Evolutionary conservation across 164 flowering plant genomes (phyloP), one percentile per base, ranked within the genome.

Genomic region (Protea cynaroides): DNA sequence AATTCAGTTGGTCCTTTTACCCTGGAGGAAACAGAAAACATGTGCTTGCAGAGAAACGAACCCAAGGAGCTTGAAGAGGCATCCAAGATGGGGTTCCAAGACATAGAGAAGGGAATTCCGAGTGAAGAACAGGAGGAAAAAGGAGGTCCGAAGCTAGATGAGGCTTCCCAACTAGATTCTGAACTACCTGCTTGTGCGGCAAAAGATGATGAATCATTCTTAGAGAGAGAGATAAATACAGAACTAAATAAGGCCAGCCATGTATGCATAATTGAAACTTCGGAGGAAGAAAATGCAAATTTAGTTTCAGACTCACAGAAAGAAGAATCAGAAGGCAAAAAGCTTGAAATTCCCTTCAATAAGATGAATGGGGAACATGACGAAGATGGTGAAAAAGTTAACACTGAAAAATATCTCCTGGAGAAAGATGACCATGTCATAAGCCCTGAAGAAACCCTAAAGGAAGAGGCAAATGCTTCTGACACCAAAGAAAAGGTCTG

Each of bases 401-500:
- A 25, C 24, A 43, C 50, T 38, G 66, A 50, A 61, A 62, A 44
- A 49, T 56, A 4, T 49, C 0, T n/a, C 61, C 38, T 1, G 17
- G 51, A 38, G 8, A 49, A 22, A 57, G 64, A 52, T 52, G 34
- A 14, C 58, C 38, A 25, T 24, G 18, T 25, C 13, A 25, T 25
- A 24, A 25, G 25, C n/a, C 38, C n/a, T 25, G n/a, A 13, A 56
- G 58, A 56, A 56, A 13, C 3, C 38, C 22, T 12, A 21, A 37
- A 56, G 38, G 34, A 56, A 12, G n/a, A 25, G 53, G 46, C 24
- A 61, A 44, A 24, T 25, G 2, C 34, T 5, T 29, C 5, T 29
- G 34, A 5, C 34, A 29, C 60, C 12, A 62, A 61, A 23, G 58
- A 50, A 50, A 58, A 69, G 67, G 67, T 69, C 52, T 51, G 52